These are phyloP conservation scores for Carpinus fangiana DNA, from an alignment of 306 rosid species.

Conservation along the genomic window DNA sequence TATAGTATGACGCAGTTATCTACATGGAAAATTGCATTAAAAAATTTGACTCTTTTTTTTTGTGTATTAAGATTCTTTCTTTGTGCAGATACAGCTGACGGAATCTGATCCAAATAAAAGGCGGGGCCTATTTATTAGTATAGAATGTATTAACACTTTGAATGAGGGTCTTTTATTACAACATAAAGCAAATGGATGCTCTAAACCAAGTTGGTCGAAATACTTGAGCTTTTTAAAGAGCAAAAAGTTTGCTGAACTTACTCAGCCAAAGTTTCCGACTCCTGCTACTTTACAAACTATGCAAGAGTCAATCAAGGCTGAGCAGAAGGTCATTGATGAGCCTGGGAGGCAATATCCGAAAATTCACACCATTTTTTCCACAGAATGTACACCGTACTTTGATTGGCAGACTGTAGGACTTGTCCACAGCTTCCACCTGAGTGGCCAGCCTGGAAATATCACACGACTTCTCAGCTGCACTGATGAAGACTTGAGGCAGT, in stretches of 20 bases:
- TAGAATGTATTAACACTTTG: constrained; percentile 80
- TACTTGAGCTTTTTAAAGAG: constrained; percentile 85
- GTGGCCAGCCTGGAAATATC: constrained; percentile 96
- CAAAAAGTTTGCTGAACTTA: constrained; percentile 76
- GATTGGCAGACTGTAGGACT: constrained; percentile 99
- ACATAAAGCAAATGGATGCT: constrained; percentile 81
- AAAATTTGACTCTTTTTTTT: not conserved
- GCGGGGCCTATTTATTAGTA: constrained; percentile 58
- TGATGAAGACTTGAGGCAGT: constrained; percentile 64
- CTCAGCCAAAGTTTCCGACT: constrained; percentile 64
- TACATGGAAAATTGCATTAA: not conserved
- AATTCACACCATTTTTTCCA: constrained; percentile 87
- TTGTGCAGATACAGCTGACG: constrained; percentile 63
- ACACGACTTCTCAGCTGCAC: constrained; percentile 97
- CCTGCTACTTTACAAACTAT: constrained; percentile 65
- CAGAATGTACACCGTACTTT: constrained; percentile 84
- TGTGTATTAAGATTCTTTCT: constrained; percentile 18
- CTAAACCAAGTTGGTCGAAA: constrained; percentile 79
- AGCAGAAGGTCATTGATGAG: constrained; percentile 34
- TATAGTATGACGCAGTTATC: constrained; percentile 17
- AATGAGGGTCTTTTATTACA: constrained; percentile 87
- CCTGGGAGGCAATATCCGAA: constrained; percentile 58
- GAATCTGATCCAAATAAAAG: constrained; percentile 60
- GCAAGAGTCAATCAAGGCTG: constrained; percentile 37
- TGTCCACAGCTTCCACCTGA: constrained; percentile 76